Evolutionary conservation across 148 eudicot genomes (phyloP), one percentile per base, ranked within the genome.

Genomic region (Diospyros lotus): DNA sequence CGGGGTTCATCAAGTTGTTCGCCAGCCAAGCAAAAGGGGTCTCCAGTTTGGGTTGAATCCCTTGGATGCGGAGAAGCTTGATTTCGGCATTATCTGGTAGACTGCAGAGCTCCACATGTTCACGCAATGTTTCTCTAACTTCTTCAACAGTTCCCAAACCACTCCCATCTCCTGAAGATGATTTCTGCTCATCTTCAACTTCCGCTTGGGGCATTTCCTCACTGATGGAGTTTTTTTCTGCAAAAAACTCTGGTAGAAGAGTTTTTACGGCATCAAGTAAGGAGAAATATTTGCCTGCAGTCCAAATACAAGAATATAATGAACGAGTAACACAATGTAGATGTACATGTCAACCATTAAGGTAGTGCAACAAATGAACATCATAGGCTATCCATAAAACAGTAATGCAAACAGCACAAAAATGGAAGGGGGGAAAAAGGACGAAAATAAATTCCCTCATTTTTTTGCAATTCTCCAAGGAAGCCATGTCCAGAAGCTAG

Each of bases 21-120:
- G 84, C 96, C 64, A 95, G 87, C 98, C 98, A 95, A 71, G 94
- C 72, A 73, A 95, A 86, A 13, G 98, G 98, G 73, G 87, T 85
- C 71, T 87, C 92, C 64, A 82, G 72, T 28, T 28, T 28, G 4
- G 91, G 97, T 81, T 95, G 91, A 53, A 91, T 89, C 18, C 97
- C 96, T 82, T 95, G 98, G 68, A 95, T 89, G 43, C 98, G 89
- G 17, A 92, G 77, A 45, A 95, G 84, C 85, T 87, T 93, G 63
- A 90, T 78, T 73, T 84, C 87, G 73, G 81, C 71, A 50, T 56
- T 42, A 62, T 80, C 78, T 6, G 79, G 51, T 53, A 70, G 50
- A 51, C 60, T 66, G 43, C 54, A 66, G 15, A 81, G 69, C 50
- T 71, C 82, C 5, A 77, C 64, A 28, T 54, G 68, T 61, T 78